Evolutionary conservation across 768 basidiomycete genomes (phyloP).

Genomic region (Macrolepiota fuliginosa): DNA sequence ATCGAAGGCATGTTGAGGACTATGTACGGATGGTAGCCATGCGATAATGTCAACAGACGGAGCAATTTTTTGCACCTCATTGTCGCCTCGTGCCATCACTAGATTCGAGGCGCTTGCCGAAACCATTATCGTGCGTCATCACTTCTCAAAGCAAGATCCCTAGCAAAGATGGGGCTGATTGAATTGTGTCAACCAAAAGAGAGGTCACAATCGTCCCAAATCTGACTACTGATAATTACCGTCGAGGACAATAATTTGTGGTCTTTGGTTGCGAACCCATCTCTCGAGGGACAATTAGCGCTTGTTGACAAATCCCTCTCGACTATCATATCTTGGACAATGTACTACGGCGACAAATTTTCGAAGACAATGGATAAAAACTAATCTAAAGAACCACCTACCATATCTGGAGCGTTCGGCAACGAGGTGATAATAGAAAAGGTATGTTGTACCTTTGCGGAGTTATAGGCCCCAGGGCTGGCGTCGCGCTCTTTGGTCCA

Average conservation of each 20-base stretch:
- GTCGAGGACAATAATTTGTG: not conserved
- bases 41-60: slow-evolving; percentile 9
- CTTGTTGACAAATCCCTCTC: not conserved
- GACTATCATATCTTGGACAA: not conserved
- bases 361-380: not conserved
- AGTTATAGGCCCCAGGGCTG: slow-evolving; percentile 12
- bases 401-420: slow-evolving; percentile 6
- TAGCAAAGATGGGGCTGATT: slow-evolving; percentile 6
- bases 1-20: slow-evolving; percentile 8
- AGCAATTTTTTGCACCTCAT: slow-evolving; percentile 8
- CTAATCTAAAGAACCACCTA: slow-evolving; percentile 1
- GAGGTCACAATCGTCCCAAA: not conserved
- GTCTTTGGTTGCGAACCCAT: not conserved
- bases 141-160: slow-evolving; percentile 7
- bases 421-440: slow-evolving; percentile 25
- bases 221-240: not conserved
- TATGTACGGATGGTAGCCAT: slow-evolving; percentile 11
- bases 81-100: slow-evolving; percentile 12
- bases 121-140: slow-evolving; percentile 15
- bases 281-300: not conserved
- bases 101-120: slow-evolving; percentile 2
- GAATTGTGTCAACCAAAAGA: not conserved
- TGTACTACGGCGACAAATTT: not conserved
- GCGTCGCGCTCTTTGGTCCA: slow-evolving; percentile 12
- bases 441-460: slow-evolving; percentile 15